Base-by-base conservation (phyloP, 2,329 filamentous ascomycete genomes). In the Aureobasidium sp. region DNA sequence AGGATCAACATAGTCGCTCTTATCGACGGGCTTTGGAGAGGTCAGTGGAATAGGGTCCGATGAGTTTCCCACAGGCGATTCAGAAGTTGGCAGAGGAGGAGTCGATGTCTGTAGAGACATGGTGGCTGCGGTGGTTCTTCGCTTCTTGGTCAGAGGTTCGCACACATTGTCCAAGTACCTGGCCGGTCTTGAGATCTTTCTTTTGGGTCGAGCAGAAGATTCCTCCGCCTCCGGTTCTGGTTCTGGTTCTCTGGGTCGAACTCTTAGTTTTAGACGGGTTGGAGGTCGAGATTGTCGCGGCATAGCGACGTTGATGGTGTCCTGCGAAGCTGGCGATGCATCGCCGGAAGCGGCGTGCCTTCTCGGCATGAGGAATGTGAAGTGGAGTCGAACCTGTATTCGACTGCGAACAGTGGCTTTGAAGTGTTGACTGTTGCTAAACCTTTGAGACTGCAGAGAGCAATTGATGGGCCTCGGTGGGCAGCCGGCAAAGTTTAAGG, bases 221-320 rank as follows among this genome's bases (percentile, higher is more conserved):
- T 37, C 20, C 9, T 47, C 49, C 17, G 41, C 20, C 9, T 47
- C 49, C 17, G 41, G 60, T 17, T 37, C 29, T 5, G 60, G 9
- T 6, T 25, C 22, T 11, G 58, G 47, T 34, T 60, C 37, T 37
- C 6, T 52, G 14, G 39, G 52, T 6, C 6, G 57, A n/a, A 70
- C 65, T 25, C 65, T 72, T 34, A 71, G 62, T 64, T 70, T 71
- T 15, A 73, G 60, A 27, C 66, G 51, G 22, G 39, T 39, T 20
- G 52, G 31, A 5, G 48, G 59, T 11, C 12, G 34, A 52, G n/a
- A 8, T 39, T 44, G 56, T 31, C 36, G 57, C 31, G 49, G 60
- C 34, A 44, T 44, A 9, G 56, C 58, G 41, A 62, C 61, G 17
- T 63, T 42, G 31, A 63, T 63, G 36, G 42, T 63, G 29, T 58